Conservation (phyloP, 2,329 filamentous ascomycete species). For the Pseudophaeomoniella oleicola region DNA sequence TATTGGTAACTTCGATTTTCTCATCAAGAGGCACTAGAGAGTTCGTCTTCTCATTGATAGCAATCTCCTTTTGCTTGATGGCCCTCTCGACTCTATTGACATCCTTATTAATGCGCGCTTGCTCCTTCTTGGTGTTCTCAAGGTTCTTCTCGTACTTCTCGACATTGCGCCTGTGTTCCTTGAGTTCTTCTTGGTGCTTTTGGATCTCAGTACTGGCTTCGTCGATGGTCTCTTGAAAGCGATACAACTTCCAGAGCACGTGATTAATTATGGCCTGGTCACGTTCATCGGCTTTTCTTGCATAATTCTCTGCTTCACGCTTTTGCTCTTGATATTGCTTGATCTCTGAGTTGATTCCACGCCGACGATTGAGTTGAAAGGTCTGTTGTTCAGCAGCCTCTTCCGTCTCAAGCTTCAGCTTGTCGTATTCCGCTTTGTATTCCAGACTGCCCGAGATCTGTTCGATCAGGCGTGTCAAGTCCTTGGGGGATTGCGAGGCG, state of each 20-base stretch:
- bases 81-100: slow-evolving; percentile 69
- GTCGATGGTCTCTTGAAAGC: slow-evolving; percentile 87
- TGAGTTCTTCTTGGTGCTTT: slow-evolving; percentile 85
- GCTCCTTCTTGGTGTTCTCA: slow-evolving; percentile 70
- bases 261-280: slow-evolving; percentile 87
- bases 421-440: slow-evolving; percentile 87
- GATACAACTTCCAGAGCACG: slow-evolving; percentile 91
- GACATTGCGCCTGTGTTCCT: slow-evolving; percentile 78
- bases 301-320: slow-evolving; percentile 83
- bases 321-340: slow-evolving; percentile 97
- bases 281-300: slow-evolving; percentile 76
- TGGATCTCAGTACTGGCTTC: slow-evolving; percentile 82
- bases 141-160: slow-evolving; percentile 70
- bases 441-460: slow-evolving; percentile 95
- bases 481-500: slow-evolving; percentile 84
- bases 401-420: slow-evolving; percentile 71
- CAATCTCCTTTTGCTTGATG: slow-evolving; percentile 74
- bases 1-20: slow-evolving; percentile 67
- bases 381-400: slow-evolving; percentile 78
- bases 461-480: slow-evolving; percentile 85
- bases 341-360: slow-evolving; percentile 94
- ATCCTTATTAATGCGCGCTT: slow-evolving; percentile 60
- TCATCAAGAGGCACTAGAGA: slow-evolving; percentile 79
- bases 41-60: slow-evolving; percentile 75
- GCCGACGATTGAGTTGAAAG: slow-evolving; percentile 73